A percentile compares a stretch with the other conserved stretches of the same genome.
phyloP scores from a whole-genome alignment of 2,329 filamentous ascomycete species.

The Didymella keratinophila region DNA sequence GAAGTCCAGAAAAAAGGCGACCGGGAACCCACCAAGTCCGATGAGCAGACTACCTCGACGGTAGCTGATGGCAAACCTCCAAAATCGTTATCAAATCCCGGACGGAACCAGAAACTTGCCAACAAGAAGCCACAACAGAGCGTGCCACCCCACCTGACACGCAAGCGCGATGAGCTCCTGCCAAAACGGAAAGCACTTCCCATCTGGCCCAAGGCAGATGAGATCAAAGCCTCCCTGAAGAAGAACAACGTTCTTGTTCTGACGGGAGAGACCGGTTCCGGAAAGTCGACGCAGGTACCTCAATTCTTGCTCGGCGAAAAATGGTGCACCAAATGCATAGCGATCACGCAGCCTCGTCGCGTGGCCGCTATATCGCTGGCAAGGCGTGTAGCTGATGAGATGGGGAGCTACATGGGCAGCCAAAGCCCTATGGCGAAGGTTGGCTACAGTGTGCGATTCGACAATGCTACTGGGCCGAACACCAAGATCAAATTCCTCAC shows the following conservation, averaged over 20 bases:
- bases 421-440: slow-evolving; percentile 70
- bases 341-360: slow-evolving; percentile 91
- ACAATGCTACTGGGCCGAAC: slow-evolving; percentile 82
- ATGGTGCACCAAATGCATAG: slow-evolving; percentile 83
- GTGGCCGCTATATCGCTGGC: slow-evolving; percentile 94
- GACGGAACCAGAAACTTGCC: neutral
- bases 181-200: slow-evolving; percentile 72
- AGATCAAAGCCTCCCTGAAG: slow-evolving; percentile 70
- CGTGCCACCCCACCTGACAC: slow-evolving; percentile 40
- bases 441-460: slow-evolving; percentile 94
- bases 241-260: slow-evolving; percentile 79
- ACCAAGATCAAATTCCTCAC: slow-evolving; percentile 93
- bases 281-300: slow-evolving; percentile 95
- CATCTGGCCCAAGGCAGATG: slow-evolving; percentile 76
- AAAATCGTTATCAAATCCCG: slow-evolving; percentile 10
- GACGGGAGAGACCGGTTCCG: slow-evolving; percentile 92
- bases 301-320: slow-evolving; percentile 82
- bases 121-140: slow-evolving; percentile 12
- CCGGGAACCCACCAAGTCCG: slow-evolving; percentile 21
- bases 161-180: slow-evolving; percentile 58
- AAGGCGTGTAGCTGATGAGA: slow-evolving; percentile 84
- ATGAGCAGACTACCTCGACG: neutral
- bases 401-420: slow-evolving; percentile 69
- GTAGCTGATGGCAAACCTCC: neutral
- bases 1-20: slow-evolving; percentile 30